These are phyloP conservation scores for Peniophora sp. DNA, from an alignment of 1,284 basidiomycete genomes.

Conservation along the genomic window DNA sequence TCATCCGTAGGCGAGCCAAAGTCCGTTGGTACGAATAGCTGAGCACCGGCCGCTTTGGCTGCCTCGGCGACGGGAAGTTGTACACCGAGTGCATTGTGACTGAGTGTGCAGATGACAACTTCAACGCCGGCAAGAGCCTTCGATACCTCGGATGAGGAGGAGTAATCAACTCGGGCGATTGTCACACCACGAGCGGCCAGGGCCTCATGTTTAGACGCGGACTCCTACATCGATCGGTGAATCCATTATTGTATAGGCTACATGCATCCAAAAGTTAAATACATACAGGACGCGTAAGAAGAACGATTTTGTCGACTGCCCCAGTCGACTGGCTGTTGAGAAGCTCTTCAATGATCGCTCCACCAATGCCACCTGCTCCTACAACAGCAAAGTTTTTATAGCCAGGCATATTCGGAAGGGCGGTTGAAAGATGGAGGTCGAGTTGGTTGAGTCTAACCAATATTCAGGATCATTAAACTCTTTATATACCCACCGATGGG, in stretches of 20 bases:
- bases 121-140: not conserved
- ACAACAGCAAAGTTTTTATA: constrained; percentile 9
- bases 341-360: constrained; percentile 6
- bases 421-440: too few relatives aligned
- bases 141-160: not conserved
- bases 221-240: too few relatives aligned
- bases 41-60: constrained; percentile 27
- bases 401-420: constrained; percentile 7
- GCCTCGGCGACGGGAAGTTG: constrained; percentile 22
- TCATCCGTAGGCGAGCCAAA: constrained; percentile 18
- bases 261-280: constrained; percentile 1
- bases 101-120: not conserved
- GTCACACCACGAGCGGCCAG: constrained; percentile 8
- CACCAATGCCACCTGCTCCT: constrained; percentile 7
- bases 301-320: constrained; percentile 5
- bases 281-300: constrained; percentile 10
- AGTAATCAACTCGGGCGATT: constrained; percentile 4
- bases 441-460: too few relatives aligned
- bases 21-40: constrained; percentile 31
- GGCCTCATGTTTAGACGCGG: constrained; percentile 4
- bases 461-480: too few relatives aligned
- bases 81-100: not conserved
- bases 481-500: too few relatives aligned
- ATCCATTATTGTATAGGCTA: too few relatives aligned
- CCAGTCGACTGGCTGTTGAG: constrained; percentile 7